Base-by-base conservation (phyloP, 2,329 filamentous ascomycete genomes). In the Chaetomiaceae sp. region DNA sequence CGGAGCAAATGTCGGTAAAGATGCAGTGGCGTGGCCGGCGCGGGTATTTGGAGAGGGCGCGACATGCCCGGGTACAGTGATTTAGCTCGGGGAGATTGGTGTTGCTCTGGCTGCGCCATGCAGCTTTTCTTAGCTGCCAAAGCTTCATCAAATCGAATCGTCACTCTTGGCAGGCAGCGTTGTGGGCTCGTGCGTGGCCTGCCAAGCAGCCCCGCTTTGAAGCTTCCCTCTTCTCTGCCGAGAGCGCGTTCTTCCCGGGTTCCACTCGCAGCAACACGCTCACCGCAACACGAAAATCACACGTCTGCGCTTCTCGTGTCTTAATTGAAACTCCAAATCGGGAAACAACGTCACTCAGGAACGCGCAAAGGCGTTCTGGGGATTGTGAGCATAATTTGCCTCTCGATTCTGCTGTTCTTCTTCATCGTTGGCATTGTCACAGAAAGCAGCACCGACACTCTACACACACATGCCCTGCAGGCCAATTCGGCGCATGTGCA, bases 1-100 rank as follows among this genome's bases (percentile, higher is more conserved):
- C 80, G 77, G 29, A 83, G 74, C 18, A 83, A 65, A 48, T 77
- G 71, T 46, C 80, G 73, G 60, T 80, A 83, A 38, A 79, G 62
- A 54, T 74, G 71, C 12, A 72, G 56, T 4, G 66, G 37, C 1
- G 47, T 58, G 18, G 42, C 22, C 11, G 56, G 56, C 11, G 41
- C 45, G 15, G 55, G 64, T 32, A 61, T 56, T 15, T 61, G 61
- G 18, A 70, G 62, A 41, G 61, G 64, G 19, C 63, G 60, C 40
- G 62, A 61, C 63, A 68, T 67, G 18, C 18, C 48, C 41, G 41
- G n/a, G n/a, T n/a, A n/a, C n/a, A n/a, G n/a, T n/a, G n/a, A n/a
- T n/a, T n/a, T n/a, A n/a, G n/a, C n/a, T n/a, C n/a, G n/a, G n/a
- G n/a, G n/a, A n/a, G n/a, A n/a, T n/a, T n/a, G n/a, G n/a, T n/a